Percentiles rank a stretch among this genome's conserved stretches.
Conservation (phyloP, 768 basidiomycete species). For the Boletales sp. region DNA sequence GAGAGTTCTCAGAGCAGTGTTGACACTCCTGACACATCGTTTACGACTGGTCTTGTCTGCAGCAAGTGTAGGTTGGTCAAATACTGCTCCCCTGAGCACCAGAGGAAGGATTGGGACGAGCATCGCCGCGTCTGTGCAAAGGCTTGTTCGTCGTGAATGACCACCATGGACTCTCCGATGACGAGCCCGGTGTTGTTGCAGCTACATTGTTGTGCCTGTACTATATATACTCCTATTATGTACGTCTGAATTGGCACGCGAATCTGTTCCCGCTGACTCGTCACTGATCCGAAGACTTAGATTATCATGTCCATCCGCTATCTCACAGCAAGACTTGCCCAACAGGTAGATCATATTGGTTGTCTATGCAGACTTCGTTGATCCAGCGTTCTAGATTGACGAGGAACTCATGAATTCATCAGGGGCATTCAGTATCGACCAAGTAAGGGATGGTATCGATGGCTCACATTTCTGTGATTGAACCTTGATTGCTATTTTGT, state of each 20-base stretch:
- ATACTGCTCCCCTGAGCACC: slow-evolving; percentile 74
- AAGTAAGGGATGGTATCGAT: slow-evolving; percentile 42
- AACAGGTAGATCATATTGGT: slow-evolving; percentile 49
- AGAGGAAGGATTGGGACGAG: slow-evolving; percentile 76
- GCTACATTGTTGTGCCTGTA: slow-evolving; percentile 7
- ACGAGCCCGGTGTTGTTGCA: neutral
- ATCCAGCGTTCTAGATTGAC: slow-evolving; percentile 63
- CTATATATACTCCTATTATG: neutral
- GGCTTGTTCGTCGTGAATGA: slow-evolving; percentile 21
- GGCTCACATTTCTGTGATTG: neutral
- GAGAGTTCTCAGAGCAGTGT: slow-evolving; percentile 44
- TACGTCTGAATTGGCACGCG: neutral
- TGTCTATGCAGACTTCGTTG: neutral
- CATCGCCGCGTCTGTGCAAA: slow-evolving; percentile 66
- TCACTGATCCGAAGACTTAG: neutral
- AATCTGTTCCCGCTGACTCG: neutral
- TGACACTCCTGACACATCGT: slow-evolving; percentile 32
- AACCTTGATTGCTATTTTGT: neutral
- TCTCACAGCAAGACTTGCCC: slow-evolving; percentile 68
- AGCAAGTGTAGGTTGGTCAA: slow-evolving; percentile 77
- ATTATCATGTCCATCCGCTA: slow-evolving; percentile 55
- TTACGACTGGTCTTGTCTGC: slow-evolving; percentile 54
- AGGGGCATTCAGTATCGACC: slow-evolving; percentile 95
- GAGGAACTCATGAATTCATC: slow-evolving; percentile 84
- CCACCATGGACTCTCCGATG: neutral